Evolutionary conservation across 2,329 filamentous ascomycete genomes (phyloP), one percentile per base, ranked within the genome.

Genomic region (Akanthomyces lecanii): DNA sequence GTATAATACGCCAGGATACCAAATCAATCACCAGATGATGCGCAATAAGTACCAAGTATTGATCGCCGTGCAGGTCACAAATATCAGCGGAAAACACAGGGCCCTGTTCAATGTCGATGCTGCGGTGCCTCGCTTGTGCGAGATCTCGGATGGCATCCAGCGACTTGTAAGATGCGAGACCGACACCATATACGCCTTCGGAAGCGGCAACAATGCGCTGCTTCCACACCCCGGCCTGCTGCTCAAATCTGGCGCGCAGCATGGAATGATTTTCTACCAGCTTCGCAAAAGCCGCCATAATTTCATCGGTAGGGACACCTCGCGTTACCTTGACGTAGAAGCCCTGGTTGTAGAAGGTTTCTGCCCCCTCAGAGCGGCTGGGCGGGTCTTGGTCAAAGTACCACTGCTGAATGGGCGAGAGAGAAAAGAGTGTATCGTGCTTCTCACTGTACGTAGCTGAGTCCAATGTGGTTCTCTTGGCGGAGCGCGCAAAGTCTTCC

Each of bases 1-100:
- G 63, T 1, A 69, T 38, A 16, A 69, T 81, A 8, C 81, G 79
- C 52, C 80, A 82, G 23, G 80, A 82, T 65, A 82, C 82, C 67
- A 82, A 79, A 67, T 82, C 79, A 36, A 71, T 65, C 28, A 69
- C 65, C 6, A 68, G 52, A 38, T 69, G 67, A 38, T 69, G 67
- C 5, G 65, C 63, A 2, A 62, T 61, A 10, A 67, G 55, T 2
- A 65, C 33, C 6, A 68, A 23, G 21, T 65, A 50, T 16, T 63
- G 63, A 3, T 66, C 21, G 8, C 63, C 63, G 11, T 65, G 28
- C 5, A 30, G 45, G 21, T 66, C 57, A 33, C 68, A 70, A 21
- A 68, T 30, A 36, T 68, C 66, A 14, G 54, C 66, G 1, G 66
- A 64, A n/a, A 71, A 63, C 3, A 71, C 23, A 2, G 69, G 69